Evolutionary conservation across 768 basidiomycete species (phyloP), one percentile per base, ranked within the genome.

Genomic region (Serendipita vermifera): DNA sequence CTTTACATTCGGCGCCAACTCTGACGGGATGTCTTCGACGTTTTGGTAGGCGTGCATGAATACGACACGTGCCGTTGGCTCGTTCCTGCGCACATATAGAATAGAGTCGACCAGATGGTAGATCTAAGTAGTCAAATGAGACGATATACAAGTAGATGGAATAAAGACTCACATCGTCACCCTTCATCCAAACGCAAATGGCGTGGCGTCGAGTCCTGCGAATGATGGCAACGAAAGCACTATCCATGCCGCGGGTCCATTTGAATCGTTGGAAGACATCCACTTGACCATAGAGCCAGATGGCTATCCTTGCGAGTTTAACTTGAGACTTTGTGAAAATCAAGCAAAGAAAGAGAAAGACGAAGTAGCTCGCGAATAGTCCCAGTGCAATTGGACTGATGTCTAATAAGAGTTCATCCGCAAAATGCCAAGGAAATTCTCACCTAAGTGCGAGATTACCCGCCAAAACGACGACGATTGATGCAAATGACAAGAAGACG

Each of bases 1-100:
- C 64, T 79, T 83, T 31, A 76, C 73, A 62, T 86, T 87, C 3
- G 83, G 81, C 64, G 82, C 83, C 61, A 87, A 67, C 62, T 87
- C 85, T 0, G 80, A 80, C 0, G 85, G 85, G 24, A 80, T 70
- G 0, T 72, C 75, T 13, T 68, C 66, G 29, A 76, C 77, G 22
- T 68, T 70, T 26, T 80, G 74, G 57, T 75, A 71, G 61, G 83
- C 85, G 61, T 85, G 82, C 3, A 85, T 72, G 11, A 87, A 74
- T 67, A 83, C 83, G 56, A 87, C 61, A 60, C 77, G 73, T 0
- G 81, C 75, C 0, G 85, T 87, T 60, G 81, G 79, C 65, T 87
- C 85, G 61, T 84, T 86, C 56, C 72, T 70, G 38, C 71, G 68
- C 2, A 85, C 81, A 60, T 87, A 87, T 11, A 80, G 67, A 27